Percentiles rank a stretch among this genome's conserved stretches.
phyloP scores from a whole-genome alignment of 1,139 yeast species.

The Magnusiomyces paraingens region DNA sequence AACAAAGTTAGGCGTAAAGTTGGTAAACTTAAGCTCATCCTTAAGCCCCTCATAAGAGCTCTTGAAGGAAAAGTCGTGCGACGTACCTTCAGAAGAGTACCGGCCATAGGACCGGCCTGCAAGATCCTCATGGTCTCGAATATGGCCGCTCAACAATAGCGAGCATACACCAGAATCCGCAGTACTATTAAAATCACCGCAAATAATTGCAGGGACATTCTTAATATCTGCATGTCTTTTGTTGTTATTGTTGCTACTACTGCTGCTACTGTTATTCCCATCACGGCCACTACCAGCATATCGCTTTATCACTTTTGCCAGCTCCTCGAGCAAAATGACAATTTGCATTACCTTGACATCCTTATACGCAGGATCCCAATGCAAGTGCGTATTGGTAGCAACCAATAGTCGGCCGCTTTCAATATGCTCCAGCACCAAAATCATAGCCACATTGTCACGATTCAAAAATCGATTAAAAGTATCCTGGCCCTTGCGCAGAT shows the following conservation, averaged over 20 bases:
- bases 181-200: constrained; percentile 95
- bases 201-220: constrained; percentile 67
- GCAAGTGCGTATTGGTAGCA: constrained; percentile 83
- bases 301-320: constrained; percentile 57
- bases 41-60: constrained; percentile 71
- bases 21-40: constrained; percentile 91
- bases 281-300: constrained; percentile 30
- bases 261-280: too few relatives aligned
- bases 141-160: constrained; percentile 66
- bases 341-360: constrained; percentile 97
- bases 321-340: constrained; percentile 82
- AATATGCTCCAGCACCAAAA: constrained; percentile 67
- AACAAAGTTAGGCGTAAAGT: constrained; percentile 87
- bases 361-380: constrained; percentile 96
- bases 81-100: constrained; percentile 84
- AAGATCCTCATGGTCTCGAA: constrained; percentile 70
- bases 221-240: constrained; percentile 46
- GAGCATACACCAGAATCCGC: constrained; percentile 87
- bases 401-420: constrained; percentile 62
- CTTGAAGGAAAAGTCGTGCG: constrained; percentile 71
- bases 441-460: constrained; percentile 86
- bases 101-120: constrained; percentile 86
- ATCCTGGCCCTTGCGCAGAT: constrained; percentile 89
- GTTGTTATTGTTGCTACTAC: constrained; percentile 9
- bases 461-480: constrained; percentile 93